Evolutionary conservation across 2,329 filamentous ascomycete genomes (phyloP).

Genomic region (Xenosphaeropsis pyriputrescens): DNA sequence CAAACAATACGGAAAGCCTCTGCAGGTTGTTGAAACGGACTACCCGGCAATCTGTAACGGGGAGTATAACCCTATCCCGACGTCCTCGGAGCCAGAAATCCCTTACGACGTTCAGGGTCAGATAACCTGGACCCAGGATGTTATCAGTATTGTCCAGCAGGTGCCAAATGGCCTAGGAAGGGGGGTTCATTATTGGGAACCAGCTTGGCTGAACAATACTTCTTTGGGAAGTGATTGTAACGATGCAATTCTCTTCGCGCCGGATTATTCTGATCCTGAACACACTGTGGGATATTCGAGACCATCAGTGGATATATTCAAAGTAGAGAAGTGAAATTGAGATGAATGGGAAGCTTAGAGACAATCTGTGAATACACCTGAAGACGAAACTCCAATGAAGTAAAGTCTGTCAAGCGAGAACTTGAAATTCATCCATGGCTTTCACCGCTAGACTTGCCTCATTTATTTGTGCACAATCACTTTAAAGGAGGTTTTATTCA

Average conservation of each 20-base stretch:
- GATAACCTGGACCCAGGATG: constrained; percentile 38
- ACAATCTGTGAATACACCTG: background rate
- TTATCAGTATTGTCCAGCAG: constrained; percentile 39
- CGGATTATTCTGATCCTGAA: constrained; percentile 14
- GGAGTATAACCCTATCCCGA: constrained; percentile 21
- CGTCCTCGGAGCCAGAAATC: constrained; percentile 27
- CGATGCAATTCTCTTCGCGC: constrained; percentile 45
- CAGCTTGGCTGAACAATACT: constrained; percentile 51
- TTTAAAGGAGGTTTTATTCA: too few relatives aligned
- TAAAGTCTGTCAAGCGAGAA: too few relatives aligned
- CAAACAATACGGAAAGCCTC: constrained; percentile 44
- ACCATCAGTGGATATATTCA: constrained; percentile 15
- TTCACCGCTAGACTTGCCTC: too few relatives aligned
- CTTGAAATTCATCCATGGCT: too few relatives aligned
- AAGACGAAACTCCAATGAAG: too few relatives aligned
- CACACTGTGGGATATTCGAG: constrained; percentile 15
- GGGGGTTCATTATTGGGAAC: constrained; percentile 57
- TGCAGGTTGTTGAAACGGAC: constrained; percentile 55
- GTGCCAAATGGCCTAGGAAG: constrained; percentile 37
- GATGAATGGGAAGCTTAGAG: background rate
- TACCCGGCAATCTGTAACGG: constrained; percentile 55
- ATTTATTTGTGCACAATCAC: too few relatives aligned
- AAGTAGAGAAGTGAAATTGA: constrained; percentile 1
- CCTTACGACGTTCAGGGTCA: constrained; percentile 50
- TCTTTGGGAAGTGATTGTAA: constrained; percentile 47